Base-by-base conservation (phyloP, 148 eudicot genomes). In the Silene conica region DNA sequence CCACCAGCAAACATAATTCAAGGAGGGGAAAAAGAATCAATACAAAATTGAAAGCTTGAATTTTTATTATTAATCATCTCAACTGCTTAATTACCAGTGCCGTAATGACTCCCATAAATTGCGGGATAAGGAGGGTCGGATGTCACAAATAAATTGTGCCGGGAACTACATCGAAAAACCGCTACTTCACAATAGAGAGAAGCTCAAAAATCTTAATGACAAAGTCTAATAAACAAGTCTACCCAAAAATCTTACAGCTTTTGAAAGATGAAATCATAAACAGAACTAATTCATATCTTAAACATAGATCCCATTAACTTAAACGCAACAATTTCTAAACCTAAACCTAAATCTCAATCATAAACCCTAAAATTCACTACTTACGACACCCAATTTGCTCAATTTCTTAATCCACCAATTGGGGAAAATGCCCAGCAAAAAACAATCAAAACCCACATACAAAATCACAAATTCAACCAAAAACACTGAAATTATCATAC, bases 321-420 rank as follows among this genome's bases (percentile, higher is more conserved):
- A 63, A 63, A 69, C 48, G 56, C 31, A 43, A 25, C 16, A 12
- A 54, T 50, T 41, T 41, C 58, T 68, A 68, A 28, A 19, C 26
- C 58, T 68, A 68, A 28, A 19, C 26, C n/a, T 22, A 63, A 73
- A 67, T 55, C 26, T 48, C 67, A 58, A 56, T 50, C 34, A 50
- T 31, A 58, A 54, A 74, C 55, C 52, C 73, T 50, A 50, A 50
- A 50, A 50, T 50, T 19, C 64, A 16, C 19, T 2, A 66, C 1
- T 34, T 48, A 20, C 26, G 8, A 50, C 55, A 11, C 16, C 55
- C 55, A 50, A 13, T 50, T 50, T 15, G 15, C 55, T 50, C 55
- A 50, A 50, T 38, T 38, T 38, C 43, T 38, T 3, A 50, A 13
- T 50, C 55, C 18, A 50, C 55, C 0, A 50, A 50, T 12, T 50